Evolutionary conservation across 345 rosid species (phyloP).

Genomic region (Atalantia buxifolia): DNA sequence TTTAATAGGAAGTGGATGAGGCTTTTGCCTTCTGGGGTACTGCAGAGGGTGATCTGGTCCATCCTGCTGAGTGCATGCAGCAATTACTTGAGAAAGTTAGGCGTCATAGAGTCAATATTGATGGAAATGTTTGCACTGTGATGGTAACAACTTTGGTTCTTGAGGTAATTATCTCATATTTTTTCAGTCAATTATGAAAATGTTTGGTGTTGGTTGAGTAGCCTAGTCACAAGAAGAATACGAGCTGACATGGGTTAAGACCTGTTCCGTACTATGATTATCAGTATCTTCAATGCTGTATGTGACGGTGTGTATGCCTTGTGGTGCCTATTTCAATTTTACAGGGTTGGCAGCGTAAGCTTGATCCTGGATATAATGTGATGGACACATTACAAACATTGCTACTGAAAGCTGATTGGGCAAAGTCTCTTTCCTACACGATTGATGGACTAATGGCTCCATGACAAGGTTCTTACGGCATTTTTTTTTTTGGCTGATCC

Average conservation of each 20-base stretch:
- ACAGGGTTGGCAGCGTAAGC: conserved; percentile 98
- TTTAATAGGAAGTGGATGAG: conserved; percentile 79
- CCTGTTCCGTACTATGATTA: not conserved
- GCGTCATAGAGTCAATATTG: conserved; percentile 77
- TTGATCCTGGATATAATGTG: conserved; percentile 83
- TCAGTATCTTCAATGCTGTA: not conserved
- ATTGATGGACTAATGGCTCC: conserved; percentile 99
- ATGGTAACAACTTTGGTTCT: conserved; percentile 97
- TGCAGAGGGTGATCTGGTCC: conserved; percentile 71
- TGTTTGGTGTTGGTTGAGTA: not conserved
- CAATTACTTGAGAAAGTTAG: conserved; percentile 92
- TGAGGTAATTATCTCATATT: conserved; percentile 54
- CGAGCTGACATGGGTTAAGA: not conserved
- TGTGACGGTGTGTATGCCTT: not conserved
- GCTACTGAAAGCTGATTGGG: conserved; percentile 88
- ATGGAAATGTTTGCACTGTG: conserved; percentile 91
- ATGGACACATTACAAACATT: conserved; percentile 79
- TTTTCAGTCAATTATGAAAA: not conserved
- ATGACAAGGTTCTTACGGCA: conserved; percentile 23
- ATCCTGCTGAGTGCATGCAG: conserved; percentile 98
- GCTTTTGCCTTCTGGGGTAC: conserved; percentile 95
- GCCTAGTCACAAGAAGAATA: not conserved
- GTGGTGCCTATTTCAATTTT: conserved; percentile 4
- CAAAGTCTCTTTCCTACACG: conserved; percentile 86
- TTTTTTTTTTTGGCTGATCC: conserved; percentile 15